Conservation (phyloP, 495 filamentous ascomycete genomes). For the Friedmanniomyces endolithicus region DNA sequence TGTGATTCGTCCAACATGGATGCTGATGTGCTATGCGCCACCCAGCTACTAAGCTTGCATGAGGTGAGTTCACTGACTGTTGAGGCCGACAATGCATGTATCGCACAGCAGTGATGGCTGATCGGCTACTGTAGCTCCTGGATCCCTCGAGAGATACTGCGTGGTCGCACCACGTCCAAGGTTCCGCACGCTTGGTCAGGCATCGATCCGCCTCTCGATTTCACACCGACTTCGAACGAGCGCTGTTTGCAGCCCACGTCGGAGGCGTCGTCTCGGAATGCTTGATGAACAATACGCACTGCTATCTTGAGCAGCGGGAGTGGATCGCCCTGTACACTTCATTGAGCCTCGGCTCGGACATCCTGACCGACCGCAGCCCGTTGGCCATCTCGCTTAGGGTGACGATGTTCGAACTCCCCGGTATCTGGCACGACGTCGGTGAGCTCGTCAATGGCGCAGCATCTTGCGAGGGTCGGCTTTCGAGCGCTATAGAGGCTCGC, state of each 20-base stretch:
- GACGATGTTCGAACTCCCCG: slow-evolving; percentile 13
- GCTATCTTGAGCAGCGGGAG: slow-evolving; percentile 15
- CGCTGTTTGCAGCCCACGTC: slow-evolving; percentile 22
- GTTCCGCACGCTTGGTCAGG: slow-evolving; percentile 22
- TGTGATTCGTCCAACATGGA: slow-evolving; percentile 7
- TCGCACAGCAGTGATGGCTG: neutral
- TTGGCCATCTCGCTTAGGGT: slow-evolving; percentile 4
- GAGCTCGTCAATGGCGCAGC: slow-evolving; percentile 4
- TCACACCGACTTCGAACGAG: slow-evolving; percentile 23
- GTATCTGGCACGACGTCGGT: slow-evolving; percentile 16
- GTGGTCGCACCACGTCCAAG: slow-evolving; percentile 23
- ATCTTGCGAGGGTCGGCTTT: neutral
- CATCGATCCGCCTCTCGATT: slow-evolving; percentile 20
- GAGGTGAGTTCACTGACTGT: slow-evolving; percentile 4
- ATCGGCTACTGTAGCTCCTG: slow-evolving; percentile 19
- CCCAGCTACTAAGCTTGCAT: slow-evolving; percentile 20
- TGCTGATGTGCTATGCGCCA: slow-evolving; percentile 25
- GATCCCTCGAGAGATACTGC: slow-evolving; percentile 18
- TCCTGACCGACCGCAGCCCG: slow-evolving; percentile 9
- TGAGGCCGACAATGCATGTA: neutral
- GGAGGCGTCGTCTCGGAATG: slow-evolving; percentile 22
- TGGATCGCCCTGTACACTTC: slow-evolving; percentile 15
- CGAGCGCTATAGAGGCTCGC: neutral
- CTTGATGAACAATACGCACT: slow-evolving; percentile 13
- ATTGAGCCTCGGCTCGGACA: neutral